Percentiles rank a stretch among this genome's conserved stretches.
phyloP scores from a whole-genome alignment of 257 asterid genomes.

The Agastache rugosa region DNA sequence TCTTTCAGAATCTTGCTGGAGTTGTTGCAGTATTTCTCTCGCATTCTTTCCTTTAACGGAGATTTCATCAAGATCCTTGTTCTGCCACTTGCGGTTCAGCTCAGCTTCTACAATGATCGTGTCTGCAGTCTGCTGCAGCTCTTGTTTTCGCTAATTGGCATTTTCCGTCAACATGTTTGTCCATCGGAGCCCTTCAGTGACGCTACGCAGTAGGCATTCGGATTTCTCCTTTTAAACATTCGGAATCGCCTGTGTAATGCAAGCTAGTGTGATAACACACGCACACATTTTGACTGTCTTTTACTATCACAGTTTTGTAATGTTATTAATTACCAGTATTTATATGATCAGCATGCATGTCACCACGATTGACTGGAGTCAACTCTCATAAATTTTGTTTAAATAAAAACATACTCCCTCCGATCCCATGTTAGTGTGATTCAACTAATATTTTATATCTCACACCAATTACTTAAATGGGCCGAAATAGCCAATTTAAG shows the following conservation, averaged over 20 bases:
- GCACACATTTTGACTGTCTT: not conserved
- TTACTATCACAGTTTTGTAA: not conserved
- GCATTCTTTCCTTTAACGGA: conserved; percentile 38
- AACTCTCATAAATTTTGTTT: not conserved
- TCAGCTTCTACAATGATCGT: conserved; percentile 46
- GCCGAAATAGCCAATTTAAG: too few species aligned
- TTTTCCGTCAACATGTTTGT: conserved; percentile 42
- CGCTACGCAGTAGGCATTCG: conserved; percentile 33
- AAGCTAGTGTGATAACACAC: conserved; percentile 48
- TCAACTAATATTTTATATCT: too few species aligned
- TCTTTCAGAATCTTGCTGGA: conserved; percentile 35
- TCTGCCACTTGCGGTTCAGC: conserved; percentile 47
- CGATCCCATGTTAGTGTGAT: too few species aligned
- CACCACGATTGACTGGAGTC: not conserved
- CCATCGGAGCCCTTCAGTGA: conserved; percentile 48
- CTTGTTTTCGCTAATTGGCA: conserved; percentile 34
- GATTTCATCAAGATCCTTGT: conserved; percentile 44
- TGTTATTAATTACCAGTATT: not conserved
- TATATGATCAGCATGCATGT: not conserved
- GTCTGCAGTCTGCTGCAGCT: conserved; percentile 47
- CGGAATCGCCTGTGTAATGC: conserved; percentile 49
- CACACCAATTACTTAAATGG: too few species aligned
- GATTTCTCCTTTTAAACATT: conserved; percentile 33
- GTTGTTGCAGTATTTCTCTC: not conserved
- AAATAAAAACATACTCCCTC: too few species aligned